phyloP scores from a whole-genome alignment of 352 stramenopile species.

The Phytopythium cucurbitacearum region DNA sequence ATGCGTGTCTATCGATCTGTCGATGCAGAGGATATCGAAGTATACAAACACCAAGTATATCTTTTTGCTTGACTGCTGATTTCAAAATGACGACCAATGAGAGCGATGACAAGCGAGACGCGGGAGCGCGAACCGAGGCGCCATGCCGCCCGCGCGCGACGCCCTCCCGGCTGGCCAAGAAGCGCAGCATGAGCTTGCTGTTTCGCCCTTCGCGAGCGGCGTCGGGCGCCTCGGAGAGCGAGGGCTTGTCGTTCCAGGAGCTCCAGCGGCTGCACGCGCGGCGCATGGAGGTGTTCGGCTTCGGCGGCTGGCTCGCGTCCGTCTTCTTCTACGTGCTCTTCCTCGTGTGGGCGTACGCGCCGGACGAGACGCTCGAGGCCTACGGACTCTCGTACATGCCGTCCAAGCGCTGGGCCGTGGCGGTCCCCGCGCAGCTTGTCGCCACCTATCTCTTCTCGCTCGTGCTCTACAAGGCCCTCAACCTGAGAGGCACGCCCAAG shows the following conservation, averaged over 20 bases:
- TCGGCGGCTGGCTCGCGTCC: slow-evolving; percentile 79
- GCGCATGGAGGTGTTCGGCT: slow-evolving; percentile 86
- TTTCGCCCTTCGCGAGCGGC: no score
- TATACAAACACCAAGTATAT: slow-evolving; percentile 1
- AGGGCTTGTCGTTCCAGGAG: slow-evolving; percentile 68
- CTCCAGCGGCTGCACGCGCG: slow-evolving; percentile 74
- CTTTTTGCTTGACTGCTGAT: background rate
- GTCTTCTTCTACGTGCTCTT: slow-evolving; percentile 81
- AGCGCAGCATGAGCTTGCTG: background rate
- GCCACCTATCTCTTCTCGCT: slow-evolving; percentile 81
- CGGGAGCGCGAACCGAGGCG: background rate
- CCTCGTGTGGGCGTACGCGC: slow-evolving; percentile 86
- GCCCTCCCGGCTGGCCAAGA: background rate
- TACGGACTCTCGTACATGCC: slow-evolving; percentile 88
- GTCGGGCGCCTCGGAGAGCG: slow-evolving; percentile 5
- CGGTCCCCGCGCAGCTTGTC: slow-evolving; percentile 79
- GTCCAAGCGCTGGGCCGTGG: slow-evolving; percentile 88
- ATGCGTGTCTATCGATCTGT: no score
- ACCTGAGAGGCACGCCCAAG: slow-evolving; percentile 65
- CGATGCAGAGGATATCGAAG: no score
- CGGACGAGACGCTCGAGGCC: slow-evolving; percentile 63
- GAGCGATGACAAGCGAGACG: background rate
- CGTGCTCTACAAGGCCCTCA: slow-evolving; percentile 81
- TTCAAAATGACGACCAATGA: background rate
- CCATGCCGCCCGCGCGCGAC: background rate